Evolutionary conservation across 169 alveolate genomes (phyloP).

Genomic region (Neospora caninum): DNA sequence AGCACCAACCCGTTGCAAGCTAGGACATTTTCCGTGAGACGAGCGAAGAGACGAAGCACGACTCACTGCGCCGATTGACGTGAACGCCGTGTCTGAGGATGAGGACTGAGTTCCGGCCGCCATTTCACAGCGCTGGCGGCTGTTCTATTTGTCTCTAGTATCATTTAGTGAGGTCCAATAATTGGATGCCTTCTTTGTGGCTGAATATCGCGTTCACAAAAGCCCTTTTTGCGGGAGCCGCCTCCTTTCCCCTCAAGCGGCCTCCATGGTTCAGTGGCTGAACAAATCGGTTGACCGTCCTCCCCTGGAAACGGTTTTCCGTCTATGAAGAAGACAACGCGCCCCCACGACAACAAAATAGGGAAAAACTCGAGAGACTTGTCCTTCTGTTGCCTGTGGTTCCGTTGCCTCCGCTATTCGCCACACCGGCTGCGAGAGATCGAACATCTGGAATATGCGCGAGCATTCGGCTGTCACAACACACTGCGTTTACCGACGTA

Average conservation of each 20-base stretch:
- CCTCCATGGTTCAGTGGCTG: too few relatives aligned
- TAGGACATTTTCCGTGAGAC: neutral
- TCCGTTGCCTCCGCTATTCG: neutral
- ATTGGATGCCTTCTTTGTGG: too few relatives aligned
- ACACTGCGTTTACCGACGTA: neutral
- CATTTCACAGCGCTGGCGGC: too few relatives aligned
- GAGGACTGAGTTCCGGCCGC: too few relatives aligned
- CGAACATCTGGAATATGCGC: neutral
- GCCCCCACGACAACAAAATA: neutral
- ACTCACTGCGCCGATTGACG: neutral
- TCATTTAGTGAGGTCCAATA: too few relatives aligned
- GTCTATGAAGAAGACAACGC: neutral
- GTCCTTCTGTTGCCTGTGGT: neutral
- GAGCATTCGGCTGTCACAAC: neutral
- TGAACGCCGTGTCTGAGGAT: too few relatives aligned
- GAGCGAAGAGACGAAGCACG: neutral
- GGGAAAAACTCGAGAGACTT: neutral
- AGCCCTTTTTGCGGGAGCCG: too few relatives aligned
- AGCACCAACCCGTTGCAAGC: neutral
- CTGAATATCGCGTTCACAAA: too few relatives aligned
- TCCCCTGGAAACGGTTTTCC: too few relatives aligned
- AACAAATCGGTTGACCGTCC: too few relatives aligned
- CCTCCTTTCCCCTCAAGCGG: too few relatives aligned
- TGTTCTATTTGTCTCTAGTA: too few relatives aligned
- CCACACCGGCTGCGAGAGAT: neutral